These are phyloP conservation scores for Metschnikowia amazonensis DNA, from an alignment of 805 yeast genomes.

Conservation along the genomic window DNA sequence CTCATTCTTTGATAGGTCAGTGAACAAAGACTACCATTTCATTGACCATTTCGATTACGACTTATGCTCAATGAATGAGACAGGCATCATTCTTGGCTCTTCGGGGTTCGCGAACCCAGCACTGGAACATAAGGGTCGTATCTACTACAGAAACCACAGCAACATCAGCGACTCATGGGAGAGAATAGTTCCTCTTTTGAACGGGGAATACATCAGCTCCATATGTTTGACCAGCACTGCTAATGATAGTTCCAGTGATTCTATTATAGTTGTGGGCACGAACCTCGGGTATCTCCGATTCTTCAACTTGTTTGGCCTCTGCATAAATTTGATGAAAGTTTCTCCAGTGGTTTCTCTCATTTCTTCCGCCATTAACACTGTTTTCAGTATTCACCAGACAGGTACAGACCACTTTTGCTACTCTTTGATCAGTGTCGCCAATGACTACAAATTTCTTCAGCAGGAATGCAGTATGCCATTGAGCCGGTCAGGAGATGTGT, in stretches of 20 bases:
- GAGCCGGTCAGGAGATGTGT: conserved; percentile 26
- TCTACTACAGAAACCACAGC: conserved; percentile 69
- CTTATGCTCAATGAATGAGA: conserved; percentile 65
- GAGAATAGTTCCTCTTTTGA: conserved; percentile 47
- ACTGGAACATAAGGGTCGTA: conserved; percentile 29
- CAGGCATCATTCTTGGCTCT: conserved; percentile 59
- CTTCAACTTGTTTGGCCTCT: conserved; percentile 70
- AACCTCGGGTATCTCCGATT: conserved; percentile 69
- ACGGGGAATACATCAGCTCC: conserved; percentile 61
- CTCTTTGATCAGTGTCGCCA: conserved; percentile 46
- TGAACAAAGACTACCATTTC: conserved; percentile 79
- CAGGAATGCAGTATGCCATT: conserved; percentile 40
- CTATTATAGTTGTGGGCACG: conserved; percentile 65
- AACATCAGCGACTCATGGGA: conserved; percentile 70
- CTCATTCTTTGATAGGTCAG: conserved; percentile 75
- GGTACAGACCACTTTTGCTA: conserved; percentile 33
- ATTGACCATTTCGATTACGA: conserved; percentile 71
- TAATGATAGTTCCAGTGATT: conserved; percentile 26
- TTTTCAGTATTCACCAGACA: conserved; percentile 47
- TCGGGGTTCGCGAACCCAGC: conserved; percentile 25
- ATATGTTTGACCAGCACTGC: conserved; percentile 50
- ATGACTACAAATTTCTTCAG: conserved; percentile 37
- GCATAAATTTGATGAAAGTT: conserved; percentile 63
- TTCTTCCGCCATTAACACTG: conserved; percentile 53
- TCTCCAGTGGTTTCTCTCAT: conserved; percentile 71